Evolutionary conservation across 2,329 filamentous ascomycete species (phyloP).

Genomic region (Hypoxylon sp.): DNA sequence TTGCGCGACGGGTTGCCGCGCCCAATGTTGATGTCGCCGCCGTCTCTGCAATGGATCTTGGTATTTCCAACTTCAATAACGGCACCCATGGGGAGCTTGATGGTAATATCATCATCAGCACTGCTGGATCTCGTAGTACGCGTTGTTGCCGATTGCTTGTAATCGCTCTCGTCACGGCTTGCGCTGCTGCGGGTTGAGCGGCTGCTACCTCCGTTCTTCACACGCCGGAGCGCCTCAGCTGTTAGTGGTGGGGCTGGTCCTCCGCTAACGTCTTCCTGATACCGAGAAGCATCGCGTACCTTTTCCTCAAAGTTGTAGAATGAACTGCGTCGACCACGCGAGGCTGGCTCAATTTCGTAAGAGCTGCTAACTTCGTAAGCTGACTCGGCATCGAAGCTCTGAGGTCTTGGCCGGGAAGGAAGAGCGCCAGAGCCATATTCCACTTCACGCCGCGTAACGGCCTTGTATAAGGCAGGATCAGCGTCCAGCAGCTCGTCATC

Average conservation of each 20-base stretch:
- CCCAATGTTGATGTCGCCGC: conserved; percentile 70
- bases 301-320: conserved; percentile 59
- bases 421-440: conserved; percentile 49
- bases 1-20: conserved; percentile 51
- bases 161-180: conserved; percentile 74
- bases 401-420: conserved; percentile 40
- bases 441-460: conserved; percentile 44
- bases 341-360: conserved; percentile 45
- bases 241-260: conserved; percentile 64
- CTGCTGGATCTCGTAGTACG: conserved; percentile 69
- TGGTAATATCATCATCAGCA: conserved; percentile 69
- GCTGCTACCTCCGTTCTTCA: conserved; percentile 64
- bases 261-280: conserved; percentile 66
- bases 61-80: conserved; percentile 67
- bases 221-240: conserved; percentile 66
- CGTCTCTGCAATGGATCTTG: conserved; percentile 70
- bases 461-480: conserved; percentile 41
- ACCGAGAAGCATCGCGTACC: conserved; percentile 59
- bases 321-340: conserved; percentile 51
- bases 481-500: conserved; percentile 45
- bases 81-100: conserved; percentile 69
- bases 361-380: conserved; percentile 34
- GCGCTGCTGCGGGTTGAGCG: conserved; percentile 69
- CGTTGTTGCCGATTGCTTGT: conserved; percentile 71
- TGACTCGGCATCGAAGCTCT: conserved; percentile 43